phyloP scores from a whole-genome alignment of 2,329 filamentous ascomycete genomes.

The Graphilbum fragrans region DNA sequence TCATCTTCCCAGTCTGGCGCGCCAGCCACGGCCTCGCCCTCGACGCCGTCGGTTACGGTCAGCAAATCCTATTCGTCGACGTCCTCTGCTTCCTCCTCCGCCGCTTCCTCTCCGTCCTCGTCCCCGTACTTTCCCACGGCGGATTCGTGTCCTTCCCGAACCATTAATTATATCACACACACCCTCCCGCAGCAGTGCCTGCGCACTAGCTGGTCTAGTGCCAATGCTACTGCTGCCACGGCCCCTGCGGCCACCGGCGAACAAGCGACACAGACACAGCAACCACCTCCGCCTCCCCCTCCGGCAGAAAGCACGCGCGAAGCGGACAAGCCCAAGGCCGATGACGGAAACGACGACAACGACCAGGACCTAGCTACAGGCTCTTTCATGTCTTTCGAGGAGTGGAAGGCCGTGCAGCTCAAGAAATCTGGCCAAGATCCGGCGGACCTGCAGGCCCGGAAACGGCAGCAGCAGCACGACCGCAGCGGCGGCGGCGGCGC shows the following conservation, averaged over 20 bases:
- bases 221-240: constrained; percentile 8
- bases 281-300: not conserved
- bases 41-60: not conserved
- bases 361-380: constrained; percentile 33
- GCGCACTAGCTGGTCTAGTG: constrained; percentile 43
- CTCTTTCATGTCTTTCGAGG: constrained; percentile 91
- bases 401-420: constrained; percentile 93
- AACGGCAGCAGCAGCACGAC: constrained; percentile 1
- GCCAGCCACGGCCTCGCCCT: too few species aligned
- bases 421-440: constrained; percentile 67
- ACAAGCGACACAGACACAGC: not conserved
- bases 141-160: constrained; percentile 43
- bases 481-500: constrained; percentile 21
- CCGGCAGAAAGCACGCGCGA: constrained; percentile 5
- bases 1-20: too few species aligned
- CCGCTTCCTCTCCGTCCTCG: not conserved
- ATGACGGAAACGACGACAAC: constrained; percentile 8
- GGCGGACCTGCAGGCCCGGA: constrained; percentile 52
- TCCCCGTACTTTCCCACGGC: constrained; percentile 1
- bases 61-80: too few species aligned
- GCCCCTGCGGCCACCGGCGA: not conserved
- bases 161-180: constrained; percentile 74
- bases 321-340: not conserved
- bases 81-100: too few species aligned
- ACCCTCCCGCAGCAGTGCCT: constrained; percentile 66